Conservation (phyloP, 768 basidiomycete genomes). For the Lenzites betulinus region DNA sequence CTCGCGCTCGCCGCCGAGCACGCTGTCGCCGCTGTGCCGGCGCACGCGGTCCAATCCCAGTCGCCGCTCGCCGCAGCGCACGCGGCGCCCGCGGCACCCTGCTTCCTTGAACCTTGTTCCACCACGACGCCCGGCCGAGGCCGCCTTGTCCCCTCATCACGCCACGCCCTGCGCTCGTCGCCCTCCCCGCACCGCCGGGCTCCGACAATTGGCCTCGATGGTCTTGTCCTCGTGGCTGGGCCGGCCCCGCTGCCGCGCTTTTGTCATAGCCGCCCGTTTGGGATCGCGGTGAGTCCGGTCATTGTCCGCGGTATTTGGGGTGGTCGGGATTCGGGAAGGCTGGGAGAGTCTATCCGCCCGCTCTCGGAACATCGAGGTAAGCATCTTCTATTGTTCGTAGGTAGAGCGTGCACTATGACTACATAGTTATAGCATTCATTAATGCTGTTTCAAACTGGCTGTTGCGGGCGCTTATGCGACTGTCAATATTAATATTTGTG, state of each 20-base stretch:
- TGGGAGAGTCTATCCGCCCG: too few species aligned
- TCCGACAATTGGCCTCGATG: not conserved
- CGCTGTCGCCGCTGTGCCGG: not conserved
- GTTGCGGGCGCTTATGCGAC: too few species aligned
- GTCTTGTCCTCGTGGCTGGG: not conserved
- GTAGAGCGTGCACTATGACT: too few species aligned
- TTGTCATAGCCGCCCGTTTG: not conserved
- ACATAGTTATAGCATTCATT: too few species aligned
- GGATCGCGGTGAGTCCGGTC: conserved; percentile 5
- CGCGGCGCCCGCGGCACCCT: conserved; percentile 16
- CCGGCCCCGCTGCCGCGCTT: too few species aligned
- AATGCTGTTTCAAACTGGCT: too few species aligned
- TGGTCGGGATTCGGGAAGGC: too few species aligned
- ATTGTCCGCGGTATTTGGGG: not conserved
- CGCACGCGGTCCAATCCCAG: not conserved
- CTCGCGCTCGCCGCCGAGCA: not conserved
- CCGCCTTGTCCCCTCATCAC: conserved; percentile 1
- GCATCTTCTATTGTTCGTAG: too few species aligned
- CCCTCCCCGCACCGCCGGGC: conserved; percentile 4
- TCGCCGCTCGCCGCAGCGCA: conserved; percentile 12
- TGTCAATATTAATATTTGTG: too few species aligned
- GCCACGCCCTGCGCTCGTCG: not conserved
- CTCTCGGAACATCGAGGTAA: too few species aligned
- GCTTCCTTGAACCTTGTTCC: conserved; percentile 24
- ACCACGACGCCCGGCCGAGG: conserved; percentile 11